Conservation (phyloP, 441 rosid genomes). For the Sinapis alba region DNA sequence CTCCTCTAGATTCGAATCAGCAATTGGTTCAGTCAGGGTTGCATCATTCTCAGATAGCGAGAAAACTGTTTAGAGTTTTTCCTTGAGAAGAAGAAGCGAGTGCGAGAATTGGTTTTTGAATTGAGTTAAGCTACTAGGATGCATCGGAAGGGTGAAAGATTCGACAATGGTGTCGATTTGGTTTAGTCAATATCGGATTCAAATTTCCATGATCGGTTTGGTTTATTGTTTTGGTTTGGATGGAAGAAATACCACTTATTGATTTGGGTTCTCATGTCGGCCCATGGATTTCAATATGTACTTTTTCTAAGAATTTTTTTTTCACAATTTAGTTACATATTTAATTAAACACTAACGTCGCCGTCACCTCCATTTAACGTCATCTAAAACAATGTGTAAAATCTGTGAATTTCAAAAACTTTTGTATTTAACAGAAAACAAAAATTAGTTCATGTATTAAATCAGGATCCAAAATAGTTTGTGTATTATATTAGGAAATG, state of each 20-base stretch:
- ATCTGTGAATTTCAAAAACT: no score
- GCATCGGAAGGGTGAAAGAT: slow-evolving; percentile 10
- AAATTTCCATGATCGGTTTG: slow-evolving; percentile 7
- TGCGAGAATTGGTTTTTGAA: slow-evolving; percentile 8
- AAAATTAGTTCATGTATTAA: no score
- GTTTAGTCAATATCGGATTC: background rate
- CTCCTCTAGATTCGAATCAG: no score
- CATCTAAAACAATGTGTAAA: no score
- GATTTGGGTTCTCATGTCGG: background rate
- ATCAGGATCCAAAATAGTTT: no score
- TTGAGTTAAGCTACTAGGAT: background rate
- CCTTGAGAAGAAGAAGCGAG: slow-evolving; percentile 15
- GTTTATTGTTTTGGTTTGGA: slow-evolving; percentile 2
- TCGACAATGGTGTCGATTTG: slow-evolving; percentile 9
- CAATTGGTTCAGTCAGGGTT: no score
- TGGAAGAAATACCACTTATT: background rate
- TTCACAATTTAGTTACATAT: no score
- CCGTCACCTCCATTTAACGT: no score
- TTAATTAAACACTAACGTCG: no score
- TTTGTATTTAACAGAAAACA: no score
- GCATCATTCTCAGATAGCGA: background rate
- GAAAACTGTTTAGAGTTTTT: slow-evolving; percentile 35
- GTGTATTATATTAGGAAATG: no score
- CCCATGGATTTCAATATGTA: background rate
- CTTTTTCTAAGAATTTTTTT: no score